These are phyloP conservation scores for Epichloe hybrida DNA, from an alignment of 2,329 filamentous ascomycete species.

Conservation along the genomic window DNA sequence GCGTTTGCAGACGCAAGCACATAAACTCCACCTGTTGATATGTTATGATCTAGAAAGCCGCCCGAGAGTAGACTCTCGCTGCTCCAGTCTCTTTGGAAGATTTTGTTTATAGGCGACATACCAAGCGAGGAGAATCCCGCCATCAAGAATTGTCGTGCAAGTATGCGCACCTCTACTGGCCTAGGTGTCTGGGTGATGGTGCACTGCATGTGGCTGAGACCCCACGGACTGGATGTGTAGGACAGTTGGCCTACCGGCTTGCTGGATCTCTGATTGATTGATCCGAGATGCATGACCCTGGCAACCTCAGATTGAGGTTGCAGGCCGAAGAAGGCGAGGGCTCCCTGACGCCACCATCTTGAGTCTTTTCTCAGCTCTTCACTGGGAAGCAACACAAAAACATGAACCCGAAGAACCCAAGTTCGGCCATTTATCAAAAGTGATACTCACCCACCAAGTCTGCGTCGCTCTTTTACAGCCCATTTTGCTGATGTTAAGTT, in stretches of 20 bases:
- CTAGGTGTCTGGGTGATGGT: background rate
- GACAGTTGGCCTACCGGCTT: background rate
- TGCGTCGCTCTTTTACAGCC: background rate
- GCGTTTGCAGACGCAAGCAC: background rate
- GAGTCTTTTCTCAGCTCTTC: background rate
- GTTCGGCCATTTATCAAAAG: background rate
- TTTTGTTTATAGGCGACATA: too few species aligned
- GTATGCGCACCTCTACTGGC: background rate
- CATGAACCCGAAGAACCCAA: too few species aligned
- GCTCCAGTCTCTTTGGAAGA: too few species aligned
- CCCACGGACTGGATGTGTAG: background rate
- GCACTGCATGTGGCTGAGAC: background rate
- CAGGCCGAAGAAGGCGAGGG: background rate
- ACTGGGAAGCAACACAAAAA: background rate
- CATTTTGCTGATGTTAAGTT: background rate
- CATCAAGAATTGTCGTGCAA: background rate
- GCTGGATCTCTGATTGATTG: constrained; percentile 3
- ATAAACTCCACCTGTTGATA: background rate
- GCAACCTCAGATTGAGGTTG: background rate
- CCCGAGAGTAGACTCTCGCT: too few species aligned
- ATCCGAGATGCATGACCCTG: constrained; percentile 2
- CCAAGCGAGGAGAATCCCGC: too few species aligned
- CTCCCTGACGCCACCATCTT: constrained; percentile 3
- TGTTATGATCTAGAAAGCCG: too few species aligned
- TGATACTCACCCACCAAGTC: background rate